Evolutionary conservation across 78 protist species (phyloP).

Genomic region (Creolimax fragrantissima): DNA sequence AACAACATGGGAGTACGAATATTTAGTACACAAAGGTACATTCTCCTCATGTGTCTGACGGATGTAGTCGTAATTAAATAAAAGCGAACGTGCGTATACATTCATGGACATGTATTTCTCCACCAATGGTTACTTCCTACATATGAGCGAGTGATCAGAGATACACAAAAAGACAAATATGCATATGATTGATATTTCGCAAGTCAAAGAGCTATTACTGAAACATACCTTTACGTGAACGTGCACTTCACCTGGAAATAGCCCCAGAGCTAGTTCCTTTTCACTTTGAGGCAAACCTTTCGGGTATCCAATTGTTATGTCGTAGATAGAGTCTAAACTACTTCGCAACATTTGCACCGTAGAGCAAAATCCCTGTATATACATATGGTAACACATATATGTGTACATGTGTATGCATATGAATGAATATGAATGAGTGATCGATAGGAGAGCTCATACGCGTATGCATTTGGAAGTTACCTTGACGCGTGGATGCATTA

Average conservation of each 20-base stretch:
- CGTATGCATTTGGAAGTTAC: not conserved
- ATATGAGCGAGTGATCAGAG: too few relatives aligned
- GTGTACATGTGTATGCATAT: not conserved
- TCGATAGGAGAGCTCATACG: not conserved
- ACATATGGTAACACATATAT: too few relatives aligned
- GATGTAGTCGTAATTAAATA: too few relatives aligned
- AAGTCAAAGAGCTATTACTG: not conserved
- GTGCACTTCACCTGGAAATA: slow-evolving; percentile 2
- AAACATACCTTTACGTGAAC: not conserved
- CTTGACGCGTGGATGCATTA: slow-evolving; percentile 7
- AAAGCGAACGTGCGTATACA: too few relatives aligned
- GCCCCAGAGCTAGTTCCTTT: not conserved
- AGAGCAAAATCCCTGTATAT: not conserved
- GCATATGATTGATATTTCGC: too few relatives aligned
- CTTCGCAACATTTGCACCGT: not conserved
- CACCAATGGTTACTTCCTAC: too few relatives aligned
- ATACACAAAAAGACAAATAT: too few relatives aligned
- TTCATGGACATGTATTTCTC: too few relatives aligned
- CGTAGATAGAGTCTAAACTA: not conserved
- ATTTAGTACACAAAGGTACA: too few relatives aligned
- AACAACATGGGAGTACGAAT: too few relatives aligned
- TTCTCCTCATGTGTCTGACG: too few relatives aligned
- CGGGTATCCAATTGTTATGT: not conserved
- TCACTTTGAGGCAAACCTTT: not conserved
- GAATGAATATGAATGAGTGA: not conserved